Evolutionary conservation across 2,329 filamentous ascomycete genomes (phyloP).

Genomic region (Ophiostoma fasciatum): DNA sequence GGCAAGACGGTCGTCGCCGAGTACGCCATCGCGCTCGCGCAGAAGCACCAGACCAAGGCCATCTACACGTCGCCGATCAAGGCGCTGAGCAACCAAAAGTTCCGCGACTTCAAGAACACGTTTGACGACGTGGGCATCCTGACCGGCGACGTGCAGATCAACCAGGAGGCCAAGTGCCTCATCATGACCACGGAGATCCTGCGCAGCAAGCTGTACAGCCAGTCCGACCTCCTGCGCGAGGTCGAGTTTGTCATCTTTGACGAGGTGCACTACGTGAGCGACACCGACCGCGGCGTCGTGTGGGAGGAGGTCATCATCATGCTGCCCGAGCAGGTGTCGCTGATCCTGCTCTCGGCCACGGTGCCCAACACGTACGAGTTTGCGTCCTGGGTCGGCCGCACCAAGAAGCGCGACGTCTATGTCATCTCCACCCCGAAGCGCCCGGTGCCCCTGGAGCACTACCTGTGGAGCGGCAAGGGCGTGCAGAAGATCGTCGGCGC

Average conservation of each 20-base stretch:
- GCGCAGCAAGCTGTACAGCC: constrained; percentile 93
- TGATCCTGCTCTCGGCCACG: constrained; percentile 89
- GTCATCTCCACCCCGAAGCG: constrained; percentile 95
- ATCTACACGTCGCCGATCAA: constrained; percentile 99
- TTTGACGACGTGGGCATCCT: constrained; percentile 96
- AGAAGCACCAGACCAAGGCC: constrained; percentile 98
- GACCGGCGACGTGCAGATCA: constrained; percentile 95
- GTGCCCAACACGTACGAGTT: constrained; percentile 97
- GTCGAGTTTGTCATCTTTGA: constrained; percentile 99
- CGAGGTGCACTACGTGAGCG: constrained; percentile 97
- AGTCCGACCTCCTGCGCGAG: constrained; percentile 88
- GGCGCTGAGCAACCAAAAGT: constrained; percentile 96
- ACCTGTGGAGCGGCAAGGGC: constrained; percentile 84
- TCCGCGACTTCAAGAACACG: constrained; percentile 76
- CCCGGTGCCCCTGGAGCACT: constrained; percentile 89
- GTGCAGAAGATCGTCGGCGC: constrained; percentile 91
- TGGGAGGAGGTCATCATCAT: constrained; percentile 99
- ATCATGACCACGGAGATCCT: constrained; percentile 99
- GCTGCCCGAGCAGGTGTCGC: constrained; percentile 90
- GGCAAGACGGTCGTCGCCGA: constrained; percentile 97
- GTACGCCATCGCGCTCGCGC: constrained; percentile 88
- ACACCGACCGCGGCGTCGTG: constrained; percentile 86
- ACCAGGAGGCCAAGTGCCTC: constrained; percentile 89
- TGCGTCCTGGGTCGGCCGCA: constrained; percentile 93
- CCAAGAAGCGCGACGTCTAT: constrained; percentile 97